These are phyloP conservation scores for Guyanaporus albipodus DNA, from an alignment of 768 basidiomycete genomes.

Conservation along the genomic window DNA sequence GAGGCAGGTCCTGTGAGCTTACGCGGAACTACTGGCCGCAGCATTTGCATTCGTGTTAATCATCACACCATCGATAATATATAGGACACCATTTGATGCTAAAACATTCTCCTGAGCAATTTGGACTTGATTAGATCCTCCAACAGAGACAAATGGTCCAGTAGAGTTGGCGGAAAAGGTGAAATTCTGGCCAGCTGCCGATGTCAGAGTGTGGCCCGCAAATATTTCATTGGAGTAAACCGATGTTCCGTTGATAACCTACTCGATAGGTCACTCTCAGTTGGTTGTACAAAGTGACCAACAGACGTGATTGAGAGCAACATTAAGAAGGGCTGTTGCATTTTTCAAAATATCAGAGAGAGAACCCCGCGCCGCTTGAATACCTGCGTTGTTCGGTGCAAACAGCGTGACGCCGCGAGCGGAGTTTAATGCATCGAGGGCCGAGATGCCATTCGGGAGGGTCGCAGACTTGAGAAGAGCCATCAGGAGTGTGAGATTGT, in stretches of 20 bases:
- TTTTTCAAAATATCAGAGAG: conserved; percentile 40
- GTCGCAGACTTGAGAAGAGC: conserved; percentile 13
- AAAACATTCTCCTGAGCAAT: conserved; percentile 60
- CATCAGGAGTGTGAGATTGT: conserved; percentile 38
- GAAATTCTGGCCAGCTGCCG: conserved; percentile 55
- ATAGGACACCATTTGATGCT: conserved; percentile 64
- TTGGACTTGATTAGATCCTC: conserved; percentile 43
- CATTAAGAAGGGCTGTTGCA: conserved; percentile 37
- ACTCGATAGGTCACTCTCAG: neutral
- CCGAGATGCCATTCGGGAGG: conserved; percentile 22
- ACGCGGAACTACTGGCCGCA: conserved; percentile 51
- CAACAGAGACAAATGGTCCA: conserved; percentile 51
- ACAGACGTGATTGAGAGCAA: conserved; percentile 61
- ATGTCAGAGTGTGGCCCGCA: conserved; percentile 37
- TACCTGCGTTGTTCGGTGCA: conserved; percentile 53
- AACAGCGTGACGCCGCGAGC: conserved; percentile 63
- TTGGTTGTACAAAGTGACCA: neutral
- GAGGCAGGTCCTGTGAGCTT: conserved; percentile 20
- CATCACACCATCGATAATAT: conserved; percentile 55
- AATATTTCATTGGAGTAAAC: conserved; percentile 55
- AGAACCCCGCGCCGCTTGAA: conserved; percentile 35
- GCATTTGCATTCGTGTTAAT: conserved; percentile 41
- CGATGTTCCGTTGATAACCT: conserved; percentile 67
- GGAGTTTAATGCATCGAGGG: conserved; percentile 30
- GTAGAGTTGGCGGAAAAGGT: conserved; percentile 50